phyloP scores from a whole-genome alignment of 352 stramenopile species.

The Phytopythium montanum region DNA sequence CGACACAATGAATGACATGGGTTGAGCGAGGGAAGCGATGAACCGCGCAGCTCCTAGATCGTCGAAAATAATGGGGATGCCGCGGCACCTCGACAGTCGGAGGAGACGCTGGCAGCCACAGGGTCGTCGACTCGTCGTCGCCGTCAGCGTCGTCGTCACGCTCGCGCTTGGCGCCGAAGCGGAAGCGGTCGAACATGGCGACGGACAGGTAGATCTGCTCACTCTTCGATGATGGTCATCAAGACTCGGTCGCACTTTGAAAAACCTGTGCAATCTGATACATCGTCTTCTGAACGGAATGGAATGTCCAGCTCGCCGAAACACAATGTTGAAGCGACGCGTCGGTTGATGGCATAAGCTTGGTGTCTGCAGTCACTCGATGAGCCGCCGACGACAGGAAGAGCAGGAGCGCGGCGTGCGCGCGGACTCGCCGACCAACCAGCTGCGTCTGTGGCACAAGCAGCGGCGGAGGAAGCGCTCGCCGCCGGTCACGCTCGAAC shows the following conservation, averaged over 20 bases:
- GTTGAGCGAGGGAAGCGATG: background rate
- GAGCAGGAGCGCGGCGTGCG: constrained; percentile 31
- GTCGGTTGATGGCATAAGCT: too few relatives aligned
- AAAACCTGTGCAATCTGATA: too few relatives aligned
- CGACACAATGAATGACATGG: background rate
- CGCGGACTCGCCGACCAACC: constrained; percentile 37
- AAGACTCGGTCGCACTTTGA: too few relatives aligned
- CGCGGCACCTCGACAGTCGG: background rate
- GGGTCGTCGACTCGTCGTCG: constrained; percentile 9
- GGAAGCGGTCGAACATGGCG: constrained; percentile 55
- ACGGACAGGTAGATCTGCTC: too few relatives aligned
- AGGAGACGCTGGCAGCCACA: background rate
- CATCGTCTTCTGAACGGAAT: too few relatives aligned
- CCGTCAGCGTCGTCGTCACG: constrained; percentile 13
- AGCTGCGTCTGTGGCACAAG: constrained; percentile 31
- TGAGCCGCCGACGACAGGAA: constrained; percentile 3
- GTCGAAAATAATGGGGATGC: background rate
- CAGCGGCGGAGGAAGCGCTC: constrained; percentile 22
- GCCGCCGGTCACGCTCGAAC: constrained; percentile 14
- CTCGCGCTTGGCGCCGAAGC: constrained; percentile 51
- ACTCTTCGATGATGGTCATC: too few relatives aligned
- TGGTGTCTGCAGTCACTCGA: background rate
- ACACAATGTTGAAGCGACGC: background rate
- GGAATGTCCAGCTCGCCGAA: too few relatives aligned
- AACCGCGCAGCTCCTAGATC: background rate